phyloP scores from a whole-genome alignment of 257 asterid genomes.

The Solanum stenotomum region DNA sequence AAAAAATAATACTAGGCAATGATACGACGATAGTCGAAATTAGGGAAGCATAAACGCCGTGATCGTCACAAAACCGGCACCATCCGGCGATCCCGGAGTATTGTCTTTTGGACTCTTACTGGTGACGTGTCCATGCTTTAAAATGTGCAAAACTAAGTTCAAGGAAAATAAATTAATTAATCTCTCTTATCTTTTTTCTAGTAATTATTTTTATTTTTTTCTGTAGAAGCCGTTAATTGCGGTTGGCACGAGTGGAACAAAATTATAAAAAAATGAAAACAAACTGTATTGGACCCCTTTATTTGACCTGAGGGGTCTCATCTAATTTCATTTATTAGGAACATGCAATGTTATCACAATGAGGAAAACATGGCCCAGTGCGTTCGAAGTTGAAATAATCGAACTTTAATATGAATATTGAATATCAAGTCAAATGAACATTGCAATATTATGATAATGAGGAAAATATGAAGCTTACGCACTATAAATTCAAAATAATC shows the following conservation, averaged over 20 bases:
- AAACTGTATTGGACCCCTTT: constrained; percentile 13
- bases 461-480: no score
- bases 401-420: no score
- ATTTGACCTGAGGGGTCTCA: neutral
- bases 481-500: no score
- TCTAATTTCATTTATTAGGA: neutral
- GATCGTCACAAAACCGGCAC: constrained; percentile 48
- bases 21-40: neutral
- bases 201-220: neutral
- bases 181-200: neutral
- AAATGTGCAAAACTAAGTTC: neutral
- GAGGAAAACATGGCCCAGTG: neutral
- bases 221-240: constrained; percentile 72
- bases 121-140: constrained; percentile 24
- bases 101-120: constrained; percentile 28
- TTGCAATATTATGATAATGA: no score
- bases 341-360: neutral
- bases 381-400: neutral
- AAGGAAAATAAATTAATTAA: neutral
- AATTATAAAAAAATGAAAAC: constrained; percentile 29
- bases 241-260: constrained; percentile 27
- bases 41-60: constrained; percentile 12
- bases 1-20: no score
- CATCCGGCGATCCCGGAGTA: constrained; percentile 41
- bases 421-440: no score